Base-by-base conservation (phyloP, 1,139 yeast genomes). In the Geotrichum europaeum region DNA sequence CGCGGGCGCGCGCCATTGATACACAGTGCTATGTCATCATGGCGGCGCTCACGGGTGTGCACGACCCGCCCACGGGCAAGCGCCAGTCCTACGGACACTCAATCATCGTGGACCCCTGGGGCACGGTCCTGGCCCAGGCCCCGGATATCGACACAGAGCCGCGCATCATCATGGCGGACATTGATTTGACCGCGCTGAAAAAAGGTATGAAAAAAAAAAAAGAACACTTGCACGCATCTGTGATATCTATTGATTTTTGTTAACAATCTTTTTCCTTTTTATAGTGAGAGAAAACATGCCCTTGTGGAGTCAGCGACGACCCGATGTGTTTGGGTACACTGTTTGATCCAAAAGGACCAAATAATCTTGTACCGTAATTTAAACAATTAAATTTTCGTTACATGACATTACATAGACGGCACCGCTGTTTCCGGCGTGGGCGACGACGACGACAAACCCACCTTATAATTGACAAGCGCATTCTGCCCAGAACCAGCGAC, bases 31-130 rank as follows among this genome's bases (percentile, higher is more conserved):
- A 81, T 72, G 96, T 94, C 2, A 78, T 94, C 4, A 85, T 92
- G 87, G 94, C 98, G 0, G 97, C 96, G 0, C 98, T 92, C 71
- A 83, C 85, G 61, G 98, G 98, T 1, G 77, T 78, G 43, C 98
- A 94, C 72, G 76, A 75, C 51, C 64, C 70, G 1, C 57, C 55
- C n/a, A 76, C 71, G 6, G 79, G 82, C 10, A 79, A 72, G 66
- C 69, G 80, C 4, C 72, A 72, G 50, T 86, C 94, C 66, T 94
- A 86, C 76, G 99, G 99, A 0, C 96, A 91, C 68, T 81, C 96
- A 0, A 76, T 92, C 66, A 84, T 92, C 10, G 82, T 92, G 24
- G 95, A 89, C 67, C 98, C 98, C 0, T 90, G 96, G 96, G 98
- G 99, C 0, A 80, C 84, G 0, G 79, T 90, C 1, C 65, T 94